Base-by-base conservation (phyloP, 2,329 filamentous ascomycete genomes). In the Fusarium lateritium region DNA sequence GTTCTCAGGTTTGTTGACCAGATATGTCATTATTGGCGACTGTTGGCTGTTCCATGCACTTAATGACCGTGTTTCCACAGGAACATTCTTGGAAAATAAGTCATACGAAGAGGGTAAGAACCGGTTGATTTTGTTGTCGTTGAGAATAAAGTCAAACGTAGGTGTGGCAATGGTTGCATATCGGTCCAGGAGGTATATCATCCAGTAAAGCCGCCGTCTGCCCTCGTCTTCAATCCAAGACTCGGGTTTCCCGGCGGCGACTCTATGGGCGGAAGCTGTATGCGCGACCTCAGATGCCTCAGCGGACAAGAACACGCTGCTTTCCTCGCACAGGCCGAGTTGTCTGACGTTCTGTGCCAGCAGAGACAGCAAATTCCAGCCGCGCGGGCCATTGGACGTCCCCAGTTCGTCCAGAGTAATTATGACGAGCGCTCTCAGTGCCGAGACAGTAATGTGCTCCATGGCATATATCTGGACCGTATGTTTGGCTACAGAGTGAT, bases 161-260 rank as follows among this genome's bases (percentile, higher is more conserved):
- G 79, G 79, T 2, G 81, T 80, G 7, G 80, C 80, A 39, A 83
- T 78, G 0, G 82, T 82, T 2, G 81, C 79, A 40, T 83, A 83
- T 40, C 82, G 76, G 56, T 83, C 82, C 10, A 83, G 76, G 14
- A 82, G 76, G 47, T 83, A 83, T 0, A 83, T 79, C 79, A 83
- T 82, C 81, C 81, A 83, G 51, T 80, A 82, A 1, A 83, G 70
- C 3, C 81, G 76, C 5, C 81, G 70, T 3, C 82, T 73, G 7
- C 82, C 79, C 63, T 83, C 81, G 28, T 83, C 82, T 52, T 83
- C 81, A 28, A 83, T 82, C 80, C 81, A 83, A 2, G 81, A 82
- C 15, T 79, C 77, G 2, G 81, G 81, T 7, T 76, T 77, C 4
- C 77, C 75, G 8, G 76, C 74, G 2, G 74, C 74, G 3, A 82